These are phyloP conservation scores for Barnettozyma botsteinii DNA, from an alignment of 805 yeast genomes.

Conservation along the genomic window DNA sequence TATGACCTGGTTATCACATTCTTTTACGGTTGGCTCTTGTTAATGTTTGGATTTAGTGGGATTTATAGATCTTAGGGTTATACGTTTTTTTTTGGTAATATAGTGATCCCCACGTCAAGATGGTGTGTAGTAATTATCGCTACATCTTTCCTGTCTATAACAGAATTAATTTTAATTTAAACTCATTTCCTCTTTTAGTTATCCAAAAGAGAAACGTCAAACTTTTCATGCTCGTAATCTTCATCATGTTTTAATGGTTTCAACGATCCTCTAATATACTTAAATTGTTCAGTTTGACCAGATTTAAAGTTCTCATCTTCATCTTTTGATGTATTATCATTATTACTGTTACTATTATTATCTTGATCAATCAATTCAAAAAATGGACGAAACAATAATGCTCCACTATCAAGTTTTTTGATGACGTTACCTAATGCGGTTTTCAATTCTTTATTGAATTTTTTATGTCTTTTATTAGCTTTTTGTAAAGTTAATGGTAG, in stretches of 20 bases:
- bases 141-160: too few relatives aligned
- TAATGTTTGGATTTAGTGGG: too few relatives aligned
- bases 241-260: slow-evolving; percentile 16
- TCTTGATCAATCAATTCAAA: slow-evolving; percentile 22
- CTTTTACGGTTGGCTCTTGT: too few relatives aligned
- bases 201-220: slow-evolving; percentile 13
- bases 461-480: slow-evolving; percentile 10
- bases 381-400: slow-evolving; percentile 22
- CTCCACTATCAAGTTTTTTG: slow-evolving; percentile 22
- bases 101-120: too few relatives aligned
- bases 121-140: neutral
- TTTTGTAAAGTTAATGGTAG: slow-evolving; percentile 1
- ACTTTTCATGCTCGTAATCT: slow-evolving; percentile 13
- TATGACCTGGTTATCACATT: too few relatives aligned
- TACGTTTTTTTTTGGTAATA: too few relatives aligned
- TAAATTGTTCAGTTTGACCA: slow-evolving; percentile 1
- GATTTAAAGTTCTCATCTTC: neutral
- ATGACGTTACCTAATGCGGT: slow-evolving; percentile 21
- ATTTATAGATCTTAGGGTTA: too few relatives aligned
- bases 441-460: slow-evolving; percentile 21
- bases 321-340: neutral
- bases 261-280: slow-evolving; percentile 16
- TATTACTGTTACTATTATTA: neutral
- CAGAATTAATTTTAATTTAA: too few relatives aligned
- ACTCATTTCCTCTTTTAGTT: neutral